These are phyloP conservation scores for Paecilomyces formosus DNA, from an alignment of 2,329 filamentous ascomycete species.

Conservation along the genomic window DNA sequence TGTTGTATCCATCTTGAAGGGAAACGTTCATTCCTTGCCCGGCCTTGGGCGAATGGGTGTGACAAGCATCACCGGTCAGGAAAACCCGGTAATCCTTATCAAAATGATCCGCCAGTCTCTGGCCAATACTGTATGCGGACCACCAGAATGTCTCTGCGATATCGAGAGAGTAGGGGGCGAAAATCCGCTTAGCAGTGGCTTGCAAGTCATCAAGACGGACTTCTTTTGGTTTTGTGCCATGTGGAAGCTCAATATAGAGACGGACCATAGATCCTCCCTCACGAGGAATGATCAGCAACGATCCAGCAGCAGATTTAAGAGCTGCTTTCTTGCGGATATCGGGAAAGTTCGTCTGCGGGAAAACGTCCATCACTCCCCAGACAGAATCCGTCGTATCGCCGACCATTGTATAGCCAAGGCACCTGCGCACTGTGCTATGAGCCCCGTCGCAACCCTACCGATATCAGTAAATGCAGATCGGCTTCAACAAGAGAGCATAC, in stretches of 20 bases:
- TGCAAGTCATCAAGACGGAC: slow-evolving; percentile 51
- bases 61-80: slow-evolving; percentile 60
- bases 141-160: slow-evolving; percentile 42
- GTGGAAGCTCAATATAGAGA: slow-evolving; percentile 55
- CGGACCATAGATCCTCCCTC: slow-evolving; percentile 51
- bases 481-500: slow-evolving; percentile 12
- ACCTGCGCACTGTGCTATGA: slow-evolving; percentile 29
- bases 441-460: slow-evolving; percentile 42
- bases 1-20: slow-evolving; percentile 54
- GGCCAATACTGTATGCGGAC: slow-evolving; percentile 63
- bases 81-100: slow-evolving; percentile 60
- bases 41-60: slow-evolving; percentile 64
- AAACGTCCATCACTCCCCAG: slow-evolving; percentile 47
- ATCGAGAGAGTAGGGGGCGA: slow-evolving; percentile 48
- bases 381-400: slow-evolving; percentile 52
- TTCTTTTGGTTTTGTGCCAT: slow-evolving; percentile 42
- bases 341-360: slow-evolving; percentile 42
- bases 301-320: slow-evolving; percentile 40
- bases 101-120: slow-evolving; percentile 64
- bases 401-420: slow-evolving; percentile 46
- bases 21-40: slow-evolving; percentile 53
- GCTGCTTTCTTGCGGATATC: slow-evolving; percentile 46
- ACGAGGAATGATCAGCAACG: slow-evolving; percentile 45
- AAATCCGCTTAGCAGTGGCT: slow-evolving; percentile 43
- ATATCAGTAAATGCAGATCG: not conserved